Evolutionary conservation across 139 green algal species (phyloP).

Genomic region (Chlamydomonas eustigma): DNA sequence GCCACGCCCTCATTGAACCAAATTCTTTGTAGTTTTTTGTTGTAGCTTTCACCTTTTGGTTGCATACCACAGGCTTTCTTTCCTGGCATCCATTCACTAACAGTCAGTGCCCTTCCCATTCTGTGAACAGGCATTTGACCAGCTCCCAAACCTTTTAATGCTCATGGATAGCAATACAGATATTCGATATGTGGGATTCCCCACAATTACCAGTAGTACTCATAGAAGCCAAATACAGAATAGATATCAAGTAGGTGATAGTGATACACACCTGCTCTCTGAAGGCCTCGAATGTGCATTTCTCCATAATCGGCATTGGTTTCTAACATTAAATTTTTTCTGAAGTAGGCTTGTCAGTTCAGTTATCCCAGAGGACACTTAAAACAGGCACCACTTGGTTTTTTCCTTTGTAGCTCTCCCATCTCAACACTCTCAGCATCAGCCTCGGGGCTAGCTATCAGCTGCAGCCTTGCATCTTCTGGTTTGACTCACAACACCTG

Average conservation of each 20-base stretch:
- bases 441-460: neutral
- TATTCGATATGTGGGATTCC: neutral
- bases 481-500: conserved; percentile 10
- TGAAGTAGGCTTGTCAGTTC: no score
- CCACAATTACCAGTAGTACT: neutral
- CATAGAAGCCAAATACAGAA: neutral
- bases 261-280: no score
- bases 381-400: no score
- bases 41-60: no score
- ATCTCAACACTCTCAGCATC: neutral
- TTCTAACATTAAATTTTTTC: no score
- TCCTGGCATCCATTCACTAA: neutral
- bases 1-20: no score
- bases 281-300: no score
- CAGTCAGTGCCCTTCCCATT: neutral
- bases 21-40: no score
- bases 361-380: no score
- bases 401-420: neutral
- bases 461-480: conserved; percentile 14
- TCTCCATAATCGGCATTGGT: no score
- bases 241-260: neutral
- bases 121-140: neutral
- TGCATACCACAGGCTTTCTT: no score
- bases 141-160: neutral
- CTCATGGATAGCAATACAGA: neutral